These are phyloP conservation scores for Cladophialophora immunda DNA, from an alignment of 2,329 filamentous ascomycete species.

Conservation along the genomic window DNA sequence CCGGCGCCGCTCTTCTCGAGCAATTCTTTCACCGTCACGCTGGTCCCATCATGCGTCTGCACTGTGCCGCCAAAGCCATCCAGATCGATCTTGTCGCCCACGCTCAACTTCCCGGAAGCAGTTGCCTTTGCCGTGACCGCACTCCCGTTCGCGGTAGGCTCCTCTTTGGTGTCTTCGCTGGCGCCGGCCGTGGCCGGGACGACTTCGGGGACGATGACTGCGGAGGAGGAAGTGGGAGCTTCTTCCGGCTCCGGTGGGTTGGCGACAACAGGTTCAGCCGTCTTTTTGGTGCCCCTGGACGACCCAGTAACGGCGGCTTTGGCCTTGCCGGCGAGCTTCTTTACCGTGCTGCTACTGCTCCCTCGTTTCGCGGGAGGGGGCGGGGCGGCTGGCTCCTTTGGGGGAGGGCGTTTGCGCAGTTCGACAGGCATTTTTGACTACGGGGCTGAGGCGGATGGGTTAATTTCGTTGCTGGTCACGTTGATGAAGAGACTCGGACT, in stretches of 20 bases:
- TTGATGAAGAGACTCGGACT: background rate
- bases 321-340: slow-evolving; percentile 46
- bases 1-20: slow-evolving; percentile 84
- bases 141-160: slow-evolving; percentile 43
- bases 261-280: slow-evolving; percentile 2
- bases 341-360: slow-evolving; percentile 44
- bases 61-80: slow-evolving; percentile 72
- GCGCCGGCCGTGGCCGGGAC: slow-evolving; percentile 36
- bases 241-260: slow-evolving; percentile 23
- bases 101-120: slow-evolving; percentile 40
- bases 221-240: slow-evolving; percentile 24
- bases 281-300: slow-evolving; percentile 13
- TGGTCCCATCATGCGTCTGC: slow-evolving; percentile 83
- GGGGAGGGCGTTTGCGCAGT: slow-evolving; percentile 69
- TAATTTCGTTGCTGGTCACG: background rate
- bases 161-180: slow-evolving; percentile 42
- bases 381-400: slow-evolving; percentile 56
- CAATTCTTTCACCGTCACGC: slow-evolving; percentile 80
- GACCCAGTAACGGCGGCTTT: slow-evolving; percentile 37
- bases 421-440: slow-evolving; percentile 55
- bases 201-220: background rate
- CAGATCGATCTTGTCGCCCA: slow-evolving; percentile 63
- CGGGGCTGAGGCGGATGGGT: background rate
- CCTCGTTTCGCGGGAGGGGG: slow-evolving; percentile 59
- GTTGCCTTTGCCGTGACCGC: slow-evolving; percentile 36